Evolutionary conservation across 768 basidiomycete genomes (phyloP).

Genomic region (Flagelloscypha sp.): DNA sequence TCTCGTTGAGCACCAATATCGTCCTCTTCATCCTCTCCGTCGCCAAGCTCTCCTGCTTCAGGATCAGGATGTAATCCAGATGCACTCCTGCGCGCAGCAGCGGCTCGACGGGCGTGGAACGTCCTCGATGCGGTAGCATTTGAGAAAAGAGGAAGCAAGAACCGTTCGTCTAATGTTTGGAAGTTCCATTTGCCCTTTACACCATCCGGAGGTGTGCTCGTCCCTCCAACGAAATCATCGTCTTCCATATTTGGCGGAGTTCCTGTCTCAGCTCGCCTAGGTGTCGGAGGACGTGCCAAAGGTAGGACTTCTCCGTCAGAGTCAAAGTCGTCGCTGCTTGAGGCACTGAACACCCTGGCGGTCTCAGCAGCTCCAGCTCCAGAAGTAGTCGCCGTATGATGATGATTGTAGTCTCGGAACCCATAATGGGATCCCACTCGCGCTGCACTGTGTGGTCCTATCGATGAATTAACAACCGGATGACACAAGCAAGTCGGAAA

Average conservation of each 20-base stretch:
- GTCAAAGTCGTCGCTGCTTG: conserved; percentile 70
- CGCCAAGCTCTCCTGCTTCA: conserved; percentile 19
- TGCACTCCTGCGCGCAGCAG: conserved; percentile 40
- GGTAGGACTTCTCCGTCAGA: conserved; percentile 79
- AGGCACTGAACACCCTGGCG: conserved; percentile 49
- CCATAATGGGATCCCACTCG: conserved; percentile 52
- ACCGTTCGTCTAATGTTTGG: conserved; percentile 90
- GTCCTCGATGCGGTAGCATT: conserved; percentile 85
- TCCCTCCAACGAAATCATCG: conserved; percentile 3
- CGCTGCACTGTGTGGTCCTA: conserved; percentile 29
- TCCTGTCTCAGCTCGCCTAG: conserved; percentile 1
- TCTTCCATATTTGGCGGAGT: conserved; percentile 14
- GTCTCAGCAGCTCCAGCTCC: conserved; percentile 16
- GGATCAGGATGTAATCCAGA: conserved; percentile 18
- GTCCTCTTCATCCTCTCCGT: conserved; percentile 31
- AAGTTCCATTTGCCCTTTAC: conserved; percentile 96
- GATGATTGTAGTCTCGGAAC: conserved; percentile 47
- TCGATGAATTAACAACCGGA: too few species aligned
- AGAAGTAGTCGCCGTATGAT: conserved; percentile 31
- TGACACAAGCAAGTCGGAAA: too few species aligned
- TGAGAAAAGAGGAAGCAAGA: conserved; percentile 86
- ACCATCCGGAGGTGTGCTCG: conserved; percentile 21
- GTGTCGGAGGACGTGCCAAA: conserved; percentile 43
- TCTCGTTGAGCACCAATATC: conserved; percentile 14
- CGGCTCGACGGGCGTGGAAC: conserved; percentile 72